Conservation (phyloP, 2,329 filamentous ascomycete species). For the Xylariaceae sp. region DNA sequence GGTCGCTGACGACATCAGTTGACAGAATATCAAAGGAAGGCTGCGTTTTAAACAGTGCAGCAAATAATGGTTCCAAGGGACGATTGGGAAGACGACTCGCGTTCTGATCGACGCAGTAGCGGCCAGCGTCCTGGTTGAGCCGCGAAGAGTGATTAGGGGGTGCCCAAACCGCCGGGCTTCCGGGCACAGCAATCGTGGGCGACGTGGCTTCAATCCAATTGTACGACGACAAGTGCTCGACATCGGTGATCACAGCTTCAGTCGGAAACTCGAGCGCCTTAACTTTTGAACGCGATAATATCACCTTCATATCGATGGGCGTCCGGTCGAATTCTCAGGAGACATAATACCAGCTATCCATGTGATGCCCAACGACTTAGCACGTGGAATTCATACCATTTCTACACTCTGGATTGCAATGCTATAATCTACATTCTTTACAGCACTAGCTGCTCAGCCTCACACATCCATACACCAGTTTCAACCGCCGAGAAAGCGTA, state of each 20-base stretch:
- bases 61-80: background rate
- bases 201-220: conserved; percentile 41
- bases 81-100: background rate
- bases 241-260: conserved; percentile 32
- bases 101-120: background rate
- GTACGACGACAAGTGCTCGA: conserved; percentile 42
- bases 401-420: background rate
- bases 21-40: background rate
- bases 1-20: background rate
- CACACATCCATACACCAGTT: background rate
- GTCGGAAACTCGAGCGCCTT: background rate
- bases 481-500: background rate
- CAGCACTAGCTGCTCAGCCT: background rate
- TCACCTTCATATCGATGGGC: background rate
- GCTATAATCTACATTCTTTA: background rate
- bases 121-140: background rate
- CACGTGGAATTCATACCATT: background rate
- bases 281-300: background rate
- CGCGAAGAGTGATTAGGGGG: conserved; percentile 13
- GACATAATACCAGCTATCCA: background rate
- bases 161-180: conserved; percentile 36
- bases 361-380: background rate
- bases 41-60: background rate
- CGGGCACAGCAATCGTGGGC: conserved; percentile 43
- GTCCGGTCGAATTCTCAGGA: background rate